Evolutionary conservation across 202 grass and related monocot genomes (phyloP).

Genomic region (Digitaria exilis): DNA sequence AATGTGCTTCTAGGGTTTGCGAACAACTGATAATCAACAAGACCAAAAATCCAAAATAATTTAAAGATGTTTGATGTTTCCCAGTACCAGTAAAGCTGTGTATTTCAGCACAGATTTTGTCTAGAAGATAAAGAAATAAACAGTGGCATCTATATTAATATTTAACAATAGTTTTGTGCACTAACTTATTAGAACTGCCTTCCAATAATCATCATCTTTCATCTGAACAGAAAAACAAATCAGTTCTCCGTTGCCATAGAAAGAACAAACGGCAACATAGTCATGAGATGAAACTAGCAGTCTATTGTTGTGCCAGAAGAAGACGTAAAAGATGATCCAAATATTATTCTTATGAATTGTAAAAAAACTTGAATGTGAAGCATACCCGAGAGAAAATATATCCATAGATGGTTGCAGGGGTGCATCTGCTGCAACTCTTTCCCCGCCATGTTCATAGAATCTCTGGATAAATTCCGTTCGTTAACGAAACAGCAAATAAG

Average conservation of each 20-base stretch:
- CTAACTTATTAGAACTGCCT: not conserved
- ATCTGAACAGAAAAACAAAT: conserved; percentile 16
- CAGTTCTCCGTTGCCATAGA: not conserved
- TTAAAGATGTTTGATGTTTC: not conserved
- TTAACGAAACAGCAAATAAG: conserved; percentile 28
- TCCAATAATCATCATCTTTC: conserved; percentile 24
- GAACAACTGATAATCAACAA: not conserved
- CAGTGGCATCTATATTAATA: not conserved
- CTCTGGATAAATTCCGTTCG: conserved; percentile 59
- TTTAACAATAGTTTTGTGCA: conserved; percentile 9
- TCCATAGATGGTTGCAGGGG: conserved; percentile 94
- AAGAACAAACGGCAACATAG: conserved; percentile 13
- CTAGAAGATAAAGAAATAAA: not conserved
- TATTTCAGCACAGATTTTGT: not conserved
- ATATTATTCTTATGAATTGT: conserved; percentile 6
- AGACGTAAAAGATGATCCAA: conserved; percentile 15
- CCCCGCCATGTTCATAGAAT: conserved; percentile 91
- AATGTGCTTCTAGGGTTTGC: not conserved
- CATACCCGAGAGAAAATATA: conserved; percentile 98
- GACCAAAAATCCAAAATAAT: conserved; percentile 30
- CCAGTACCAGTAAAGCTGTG: not conserved
- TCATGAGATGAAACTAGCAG: conserved; percentile 29
- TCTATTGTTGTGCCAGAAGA: not conserved
- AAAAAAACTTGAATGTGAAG: conserved; percentile 35
- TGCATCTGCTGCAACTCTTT: conserved; percentile 73